Conservation (phyloP, 768 basidiomycete genomes). For the Agrocybe pediades region DNA sequence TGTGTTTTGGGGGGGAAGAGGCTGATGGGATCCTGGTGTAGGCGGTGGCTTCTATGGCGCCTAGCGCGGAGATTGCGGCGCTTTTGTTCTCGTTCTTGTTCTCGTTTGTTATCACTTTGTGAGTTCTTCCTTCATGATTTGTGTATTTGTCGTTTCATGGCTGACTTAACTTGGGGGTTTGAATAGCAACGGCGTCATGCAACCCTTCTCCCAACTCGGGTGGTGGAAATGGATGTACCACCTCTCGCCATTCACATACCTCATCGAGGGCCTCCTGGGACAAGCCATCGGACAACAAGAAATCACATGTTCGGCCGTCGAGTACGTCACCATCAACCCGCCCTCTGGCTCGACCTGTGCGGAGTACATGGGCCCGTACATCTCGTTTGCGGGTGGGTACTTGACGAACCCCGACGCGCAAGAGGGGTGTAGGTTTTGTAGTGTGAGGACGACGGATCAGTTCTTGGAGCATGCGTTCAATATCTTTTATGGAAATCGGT, state of each 20-base stretch:
- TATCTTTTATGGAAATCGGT: conserved; percentile 54
- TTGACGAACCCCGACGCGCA: conserved; percentile 55
- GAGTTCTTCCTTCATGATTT: conserved; percentile 21
- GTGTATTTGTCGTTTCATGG: no score
- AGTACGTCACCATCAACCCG: conserved; percentile 55
- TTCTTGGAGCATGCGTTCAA: conserved; percentile 57
- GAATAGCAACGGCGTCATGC: conserved; percentile 62
- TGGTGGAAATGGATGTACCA: conserved; percentile 70
- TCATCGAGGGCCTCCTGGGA: conserved; percentile 46
- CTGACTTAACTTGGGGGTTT: no score
- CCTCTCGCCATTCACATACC: conserved; percentile 55
- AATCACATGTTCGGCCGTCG: conserved; percentile 51
- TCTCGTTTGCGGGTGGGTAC: conserved; percentile 53
- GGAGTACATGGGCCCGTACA: conserved; percentile 55
- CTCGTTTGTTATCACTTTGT: conserved; percentile 61
- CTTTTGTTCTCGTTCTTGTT: conserved; percentile 54
- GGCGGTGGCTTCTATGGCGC: conserved; percentile 57
- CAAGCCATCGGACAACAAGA: conserved; percentile 22
- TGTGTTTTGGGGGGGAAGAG: conserved; percentile 17
- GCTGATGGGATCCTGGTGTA: conserved; percentile 20
- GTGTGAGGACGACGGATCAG: conserved; percentile 54
- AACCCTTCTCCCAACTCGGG: conserved; percentile 57
- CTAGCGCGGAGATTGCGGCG: conserved; percentile 55
- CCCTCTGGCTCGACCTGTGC: conserved; percentile 55
- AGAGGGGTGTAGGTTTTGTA: conserved; percentile 57